A percentile compares a stretch with the other conserved stretches of the same genome.
Conservation (phyloP, 2,329 filamentous ascomycete species). For the Paecilomyces sp. region DNA sequence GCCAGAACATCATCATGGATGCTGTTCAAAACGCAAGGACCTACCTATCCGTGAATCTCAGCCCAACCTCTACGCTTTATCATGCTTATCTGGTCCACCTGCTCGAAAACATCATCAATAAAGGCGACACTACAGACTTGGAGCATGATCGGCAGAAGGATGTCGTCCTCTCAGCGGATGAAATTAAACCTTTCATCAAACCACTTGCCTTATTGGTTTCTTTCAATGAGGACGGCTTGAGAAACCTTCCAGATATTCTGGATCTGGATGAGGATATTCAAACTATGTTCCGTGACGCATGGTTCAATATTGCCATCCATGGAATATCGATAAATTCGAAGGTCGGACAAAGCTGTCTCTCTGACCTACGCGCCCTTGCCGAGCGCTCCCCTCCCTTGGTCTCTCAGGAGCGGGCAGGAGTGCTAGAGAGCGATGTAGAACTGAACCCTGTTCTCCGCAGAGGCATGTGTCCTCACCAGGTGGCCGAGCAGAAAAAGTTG, state of each 20-base stretch:
- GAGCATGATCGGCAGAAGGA: conserved; percentile 70
- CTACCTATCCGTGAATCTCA: conserved; percentile 64
- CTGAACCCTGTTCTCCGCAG: conserved; percentile 87
- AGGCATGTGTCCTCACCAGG: conserved; percentile 66
- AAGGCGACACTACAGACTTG: conserved; percentile 74
- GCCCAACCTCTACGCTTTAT: conserved; percentile 64
- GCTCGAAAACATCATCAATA: conserved; percentile 79
- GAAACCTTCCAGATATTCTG: conserved; percentile 21
- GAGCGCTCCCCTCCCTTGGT: conserved; percentile 82
- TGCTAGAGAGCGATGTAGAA: conserved; percentile 93
- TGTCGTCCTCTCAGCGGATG: conserved; percentile 71
- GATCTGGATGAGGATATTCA: conserved; percentile 60
- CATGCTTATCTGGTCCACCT: conserved; percentile 77
- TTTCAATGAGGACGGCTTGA: conserved; percentile 12
- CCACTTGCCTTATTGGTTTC: conserved; percentile 83
- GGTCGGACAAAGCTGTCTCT: conserved; percentile 62
- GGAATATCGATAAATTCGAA: conserved; percentile 73
- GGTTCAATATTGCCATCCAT: conserved; percentile 97
- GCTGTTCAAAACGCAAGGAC: conserved; percentile 77
- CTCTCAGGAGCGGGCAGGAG: conserved; percentile 78
- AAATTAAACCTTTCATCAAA: conserved; percentile 80
- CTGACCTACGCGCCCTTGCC: conserved; percentile 77
- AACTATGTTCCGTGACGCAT: conserved; percentile 76
- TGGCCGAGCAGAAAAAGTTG: conserved; percentile 71
- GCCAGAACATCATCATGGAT: conserved; percentile 59